Conservation (phyloP, 257 asterid genomes). For the Solanum stenotomum region DNA sequence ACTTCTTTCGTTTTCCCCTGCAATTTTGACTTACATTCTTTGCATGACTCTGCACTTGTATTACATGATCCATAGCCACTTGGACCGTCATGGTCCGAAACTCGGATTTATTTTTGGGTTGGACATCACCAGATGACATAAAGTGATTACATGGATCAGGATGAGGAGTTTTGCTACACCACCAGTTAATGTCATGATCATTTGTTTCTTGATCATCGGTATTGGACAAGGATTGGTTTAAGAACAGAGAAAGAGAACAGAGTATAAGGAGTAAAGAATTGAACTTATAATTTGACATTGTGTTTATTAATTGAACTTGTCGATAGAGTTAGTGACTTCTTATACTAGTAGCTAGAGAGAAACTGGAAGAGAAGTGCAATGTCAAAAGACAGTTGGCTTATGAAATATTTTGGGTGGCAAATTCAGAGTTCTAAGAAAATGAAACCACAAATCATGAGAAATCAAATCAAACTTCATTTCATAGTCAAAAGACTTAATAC, state of each 20-base stretch:
- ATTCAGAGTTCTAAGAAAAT: background rate
- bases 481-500: background rate
- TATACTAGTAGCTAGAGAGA: background rate
- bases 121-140: conserved; percentile 19
- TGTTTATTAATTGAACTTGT: background rate
- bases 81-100: conserved; percentile 39
- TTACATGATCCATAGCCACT: conserved; percentile 52
- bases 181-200: conserved; percentile 23
- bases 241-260: conserved; percentile 6
- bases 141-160: conserved; percentile 43
- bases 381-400: conserved; percentile 4
- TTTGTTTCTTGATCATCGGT: background rate
- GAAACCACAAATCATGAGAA: background rate
- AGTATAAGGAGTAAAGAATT: background rate
- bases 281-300: background rate
- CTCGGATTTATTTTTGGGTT: conserved; percentile 25
- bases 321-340: background rate
- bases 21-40: conserved; percentile 5
- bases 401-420: background rate
- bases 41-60: conserved; percentile 17
- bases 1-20: conserved; percentile 16
- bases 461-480: background rate
- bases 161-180: conserved; percentile 68
- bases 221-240: conserved; percentile 1
- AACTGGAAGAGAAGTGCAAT: background rate